Evolutionary conservation across 805 yeast species (phyloP), one percentile per base, ranked within the genome.

Genomic region (Lachancea meyersii): DNA sequence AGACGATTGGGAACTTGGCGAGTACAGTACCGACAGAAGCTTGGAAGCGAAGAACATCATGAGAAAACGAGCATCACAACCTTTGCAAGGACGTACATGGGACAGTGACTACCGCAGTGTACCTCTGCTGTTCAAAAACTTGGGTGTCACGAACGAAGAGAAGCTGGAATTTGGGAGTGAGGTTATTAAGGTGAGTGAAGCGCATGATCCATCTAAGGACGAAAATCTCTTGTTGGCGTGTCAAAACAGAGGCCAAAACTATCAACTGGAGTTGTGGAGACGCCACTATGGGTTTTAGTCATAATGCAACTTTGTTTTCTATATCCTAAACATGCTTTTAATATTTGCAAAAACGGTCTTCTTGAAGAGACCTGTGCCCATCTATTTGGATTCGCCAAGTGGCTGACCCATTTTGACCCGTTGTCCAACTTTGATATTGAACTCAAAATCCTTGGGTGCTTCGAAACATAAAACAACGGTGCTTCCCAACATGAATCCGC

Each of bases 391-490:
- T 13, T 49, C 64, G 19, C 96, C 96, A 35, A 89, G 67, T 9
- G 75, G 56, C 66, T 91, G 82, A 10, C 98, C 98, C 79, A 91
- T 79, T 59, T 80, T 79, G 36, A 93, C 88, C 49, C 70, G 74
- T 52, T 87, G 81, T n/a, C 94, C 94, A 13, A 75, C 73, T 36
- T 73, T 68, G 35, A 88, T 73, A 28, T 74, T 67, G 57, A 88
- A 93, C 55, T 76, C 65, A 63, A 91, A 93, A 47, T 73, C 69
- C 44, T 73, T 75, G 20, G 98, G 98, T 1, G 97, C 98, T 67
- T 93, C 98, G 65, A 93, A 93, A 18, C 91, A 94, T 49, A 93
- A 71, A 14, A 93, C 98, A n/a, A 93, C 93, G 0, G 99, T 93
- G 22, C 95, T 83, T 0, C 99, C 99, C 41, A 93, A 71, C 69